Base-by-base conservation (phyloP, 352 stramenopile species). In the Phytophthora palmivora region DNA sequence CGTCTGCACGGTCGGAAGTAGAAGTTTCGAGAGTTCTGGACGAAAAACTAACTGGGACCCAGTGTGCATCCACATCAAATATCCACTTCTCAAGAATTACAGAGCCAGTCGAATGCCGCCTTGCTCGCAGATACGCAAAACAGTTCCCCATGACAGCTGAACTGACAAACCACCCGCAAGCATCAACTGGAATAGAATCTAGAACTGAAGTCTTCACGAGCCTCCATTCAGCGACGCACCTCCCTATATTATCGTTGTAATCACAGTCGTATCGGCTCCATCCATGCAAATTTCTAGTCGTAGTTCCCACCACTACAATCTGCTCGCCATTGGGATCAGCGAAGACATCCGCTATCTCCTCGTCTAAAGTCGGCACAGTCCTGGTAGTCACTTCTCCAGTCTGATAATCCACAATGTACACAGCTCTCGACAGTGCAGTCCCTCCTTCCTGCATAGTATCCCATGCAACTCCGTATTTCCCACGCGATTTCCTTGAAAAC, bases 31-130 rank as follows among this genome's bases (percentile, higher is more conserved):
- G 12, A 10, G n/a, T 39, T 16, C 30, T 55, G 1, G 47, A 63
- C 9, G 58, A 67, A 16, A 51, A 62, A 45, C 30, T 53, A 18
- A 72, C 24, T 37, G 19, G 24, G 15, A 19, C n/a, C 61, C 62
- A 72, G 8, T 33, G 5, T 16, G 45, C 12, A 14, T 72, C 67
- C 21, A 72, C 24, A 43, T 72, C 61, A 21, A 72, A 64, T n/a
- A 69, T 37, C 47, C 56, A 65, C 22, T 60, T 71, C 22, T 69
- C 61, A 34, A 65, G 16, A 43, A 61, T 9, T 11, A 68, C 14
- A 26, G 21, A 51, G 1, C 28, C 43, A 22, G 14, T 38, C 6
- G 21, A 30, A 19, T 38, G 5, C n/a, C 14, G 21, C 3, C n/a
- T 55, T 41, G 38, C 38, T 6, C 51, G 63, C 21, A 69, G 16